Conservation (phyloP, 2,329 filamentous ascomycete genomes). For the Pyricularia sp. region DNA sequence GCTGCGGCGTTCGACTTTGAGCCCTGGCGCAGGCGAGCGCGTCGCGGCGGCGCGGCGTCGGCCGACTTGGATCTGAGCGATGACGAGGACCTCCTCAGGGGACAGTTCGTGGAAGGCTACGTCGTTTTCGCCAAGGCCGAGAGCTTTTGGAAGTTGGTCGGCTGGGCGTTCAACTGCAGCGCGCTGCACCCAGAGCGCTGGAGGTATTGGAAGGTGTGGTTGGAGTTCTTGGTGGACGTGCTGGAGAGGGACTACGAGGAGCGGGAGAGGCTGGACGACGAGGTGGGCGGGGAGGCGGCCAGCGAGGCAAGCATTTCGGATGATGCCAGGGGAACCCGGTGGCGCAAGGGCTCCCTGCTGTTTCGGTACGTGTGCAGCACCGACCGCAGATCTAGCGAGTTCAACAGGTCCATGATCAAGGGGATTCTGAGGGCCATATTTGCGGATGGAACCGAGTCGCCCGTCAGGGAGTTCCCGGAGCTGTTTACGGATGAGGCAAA, state of each 20-base stretch:
- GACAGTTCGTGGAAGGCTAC: slow-evolving; percentile 51
- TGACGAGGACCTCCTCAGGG: slow-evolving; percentile 43
- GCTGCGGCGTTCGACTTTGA: slow-evolving; percentile 64
- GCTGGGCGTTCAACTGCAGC: slow-evolving; percentile 92
- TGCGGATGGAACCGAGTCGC: slow-evolving; percentile 50
- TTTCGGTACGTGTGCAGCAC: slow-evolving; percentile 40
- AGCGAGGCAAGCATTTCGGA: slow-evolving; percentile 4
- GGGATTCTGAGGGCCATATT: slow-evolving; percentile 58
- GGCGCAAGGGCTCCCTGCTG: slow-evolving; percentile 42
- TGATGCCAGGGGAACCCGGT: slow-evolving; percentile 8
- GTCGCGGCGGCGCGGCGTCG: not conserved
- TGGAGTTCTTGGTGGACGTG: slow-evolving; percentile 70
- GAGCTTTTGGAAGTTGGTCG: slow-evolving; percentile 82
- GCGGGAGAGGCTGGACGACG: slow-evolving; percentile 38
- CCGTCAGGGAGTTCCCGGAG: slow-evolving; percentile 48
- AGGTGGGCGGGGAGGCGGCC: slow-evolving; percentile 11
- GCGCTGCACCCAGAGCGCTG: slow-evolving; percentile 63
- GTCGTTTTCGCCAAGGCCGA: slow-evolving; percentile 68
- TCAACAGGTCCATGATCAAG: slow-evolving; percentile 21
- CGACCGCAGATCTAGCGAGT: not conserved
- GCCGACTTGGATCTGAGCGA: slow-evolving; percentile 15
- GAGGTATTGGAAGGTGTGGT: slow-evolving; percentile 72
- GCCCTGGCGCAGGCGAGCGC: slow-evolving; percentile 6
- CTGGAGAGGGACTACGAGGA: slow-evolving; percentile 63
- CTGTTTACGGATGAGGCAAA: slow-evolving; percentile 59